Evolutionary conservation across 1,139 yeast species (phyloP).

Genomic region (Suzukiozyma palmioleophila): DNA sequence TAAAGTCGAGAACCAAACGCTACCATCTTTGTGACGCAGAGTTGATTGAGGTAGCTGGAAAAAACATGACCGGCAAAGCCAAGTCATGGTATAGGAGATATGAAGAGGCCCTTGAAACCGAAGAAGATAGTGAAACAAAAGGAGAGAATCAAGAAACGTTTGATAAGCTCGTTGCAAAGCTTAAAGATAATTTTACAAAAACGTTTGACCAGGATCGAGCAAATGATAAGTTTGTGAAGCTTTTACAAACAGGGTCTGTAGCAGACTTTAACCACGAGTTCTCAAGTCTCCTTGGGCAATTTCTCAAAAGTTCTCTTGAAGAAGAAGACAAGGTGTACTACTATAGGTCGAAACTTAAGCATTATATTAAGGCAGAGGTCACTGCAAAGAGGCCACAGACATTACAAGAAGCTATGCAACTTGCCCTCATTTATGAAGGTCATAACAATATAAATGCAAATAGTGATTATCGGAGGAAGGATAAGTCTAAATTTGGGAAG

Average conservation of each 20-base stretch:
- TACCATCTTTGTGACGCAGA: neutral
- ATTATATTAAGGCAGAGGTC: neutral
- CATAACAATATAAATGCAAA: neutral
- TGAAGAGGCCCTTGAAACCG: neutral
- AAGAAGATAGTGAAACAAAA: neutral
- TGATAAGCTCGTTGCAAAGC: neutral
- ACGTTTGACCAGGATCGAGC: neutral
- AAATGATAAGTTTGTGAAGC: neutral
- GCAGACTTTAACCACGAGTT: neutral
- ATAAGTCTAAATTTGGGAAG: neutral
- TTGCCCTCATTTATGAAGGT: neutral
- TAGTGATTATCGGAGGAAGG: neutral
- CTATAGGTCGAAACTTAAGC: neutral
- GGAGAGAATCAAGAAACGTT: neutral
- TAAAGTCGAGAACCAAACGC: neutral
- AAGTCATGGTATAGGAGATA: neutral
- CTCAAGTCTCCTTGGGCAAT: neutral
- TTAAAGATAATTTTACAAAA: neutral
- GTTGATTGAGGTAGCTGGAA: neutral
- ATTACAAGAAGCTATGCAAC: neutral
- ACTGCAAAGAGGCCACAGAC: neutral
- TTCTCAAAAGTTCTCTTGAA: neutral
- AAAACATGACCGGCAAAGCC: neutral
- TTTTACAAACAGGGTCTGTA: neutral
- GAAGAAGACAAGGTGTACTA: neutral